Conservation (phyloP, 2,329 filamentous ascomycete genomes). For the Curvularia verruculosa region DNA sequence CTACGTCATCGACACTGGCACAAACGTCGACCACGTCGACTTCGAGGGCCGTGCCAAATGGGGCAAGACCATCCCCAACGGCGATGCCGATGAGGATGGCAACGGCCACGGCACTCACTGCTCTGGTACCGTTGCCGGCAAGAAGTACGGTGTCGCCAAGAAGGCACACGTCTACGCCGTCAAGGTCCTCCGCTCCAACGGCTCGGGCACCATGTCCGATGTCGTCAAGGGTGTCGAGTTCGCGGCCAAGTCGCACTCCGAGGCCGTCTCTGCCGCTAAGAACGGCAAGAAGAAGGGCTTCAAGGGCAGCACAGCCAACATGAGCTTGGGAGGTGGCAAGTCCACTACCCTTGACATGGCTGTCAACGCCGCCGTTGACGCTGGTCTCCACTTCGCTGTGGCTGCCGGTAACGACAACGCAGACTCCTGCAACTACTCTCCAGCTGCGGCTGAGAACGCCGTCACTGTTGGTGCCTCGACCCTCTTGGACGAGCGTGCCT, state of each 20-base stretch:
- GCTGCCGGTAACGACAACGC: constrained; percentile 99
- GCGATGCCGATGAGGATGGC: constrained; percentile 87
- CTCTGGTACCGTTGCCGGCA: constrained; percentile 95
- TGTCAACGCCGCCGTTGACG: constrained; percentile 90
- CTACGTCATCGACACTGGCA: constrained; percentile 98
- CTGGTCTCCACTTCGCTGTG: constrained; percentile 95
- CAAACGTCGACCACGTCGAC: constrained; percentile 91
- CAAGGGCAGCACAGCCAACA: constrained; percentile 99
- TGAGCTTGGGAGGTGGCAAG: constrained; percentile 98
- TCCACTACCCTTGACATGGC: constrained; percentile 87
- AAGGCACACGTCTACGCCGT: constrained; percentile 96
- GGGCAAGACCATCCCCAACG: constrained; percentile 92
- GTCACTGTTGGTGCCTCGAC: constrained; percentile 96
- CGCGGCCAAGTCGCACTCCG: constrained; percentile 79
- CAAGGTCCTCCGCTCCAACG: constrained; percentile 97
- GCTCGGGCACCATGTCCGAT: constrained; percentile 97
- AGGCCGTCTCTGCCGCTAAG: constrained; percentile 80
- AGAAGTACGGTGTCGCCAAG: constrained; percentile 99
- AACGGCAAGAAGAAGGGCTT: constrained; percentile 90
- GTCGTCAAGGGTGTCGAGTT: constrained; percentile 98
- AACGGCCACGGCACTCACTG: constrained; percentile 99
- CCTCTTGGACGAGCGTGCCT: constrained; percentile 92
- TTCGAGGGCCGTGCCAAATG: constrained; percentile 95
- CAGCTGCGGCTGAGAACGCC: constrained; percentile 87
- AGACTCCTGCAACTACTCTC: constrained; percentile 99